These are phyloP conservation scores for Phlebopus sp. DNA, from an alignment of 1,284 basidiomycete genomes.

Conservation along the genomic window DNA sequence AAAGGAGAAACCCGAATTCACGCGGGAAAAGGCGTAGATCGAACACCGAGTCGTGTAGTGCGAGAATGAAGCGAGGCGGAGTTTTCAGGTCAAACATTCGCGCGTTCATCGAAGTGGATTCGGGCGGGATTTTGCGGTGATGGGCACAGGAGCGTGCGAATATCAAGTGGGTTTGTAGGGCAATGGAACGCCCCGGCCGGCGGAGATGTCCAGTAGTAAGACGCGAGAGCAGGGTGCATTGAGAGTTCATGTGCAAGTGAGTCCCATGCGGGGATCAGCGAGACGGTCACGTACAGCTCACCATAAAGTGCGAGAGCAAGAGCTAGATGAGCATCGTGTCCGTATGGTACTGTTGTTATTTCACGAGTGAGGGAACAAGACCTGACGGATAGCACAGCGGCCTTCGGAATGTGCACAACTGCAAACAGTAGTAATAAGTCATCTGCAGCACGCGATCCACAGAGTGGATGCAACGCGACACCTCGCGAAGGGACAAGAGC, in stretches of 20 bases:
- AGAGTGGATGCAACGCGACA: neutral
- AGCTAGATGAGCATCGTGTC: conserved; percentile 55
- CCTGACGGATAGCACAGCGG: conserved; percentile 59
- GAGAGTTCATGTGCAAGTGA: conserved; percentile 7
- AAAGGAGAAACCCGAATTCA: conserved; percentile 25
- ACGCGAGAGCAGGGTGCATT: neutral
- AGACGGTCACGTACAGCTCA: conserved; percentile 51
- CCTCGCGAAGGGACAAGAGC: conserved; percentile 2
- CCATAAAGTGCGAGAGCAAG: conserved; percentile 61
- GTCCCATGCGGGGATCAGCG: conserved; percentile 1
- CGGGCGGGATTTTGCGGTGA: conserved; percentile 6
- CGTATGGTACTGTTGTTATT: conserved; percentile 47
- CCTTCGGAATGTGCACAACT: conserved; percentile 70
- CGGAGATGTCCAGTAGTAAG: neutral
- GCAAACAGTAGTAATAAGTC: conserved; percentile 10
- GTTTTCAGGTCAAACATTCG: conserved; percentile 19
- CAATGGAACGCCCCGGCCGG: conserved; percentile 13
- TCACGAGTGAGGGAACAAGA: conserved; percentile 46
- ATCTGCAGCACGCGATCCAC: conserved; percentile 9
- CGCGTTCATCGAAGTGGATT: conserved; percentile 17
- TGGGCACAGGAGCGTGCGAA: conserved; percentile 13
- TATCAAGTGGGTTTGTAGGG: conserved; percentile 1
- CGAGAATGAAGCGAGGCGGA: conserved; percentile 15
- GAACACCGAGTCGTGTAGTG: conserved; percentile 9
- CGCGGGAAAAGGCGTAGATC: conserved; percentile 12